Base-by-base conservation (phyloP, 495 filamentous ascomycete genomes). In the Podospora comata region DNA sequence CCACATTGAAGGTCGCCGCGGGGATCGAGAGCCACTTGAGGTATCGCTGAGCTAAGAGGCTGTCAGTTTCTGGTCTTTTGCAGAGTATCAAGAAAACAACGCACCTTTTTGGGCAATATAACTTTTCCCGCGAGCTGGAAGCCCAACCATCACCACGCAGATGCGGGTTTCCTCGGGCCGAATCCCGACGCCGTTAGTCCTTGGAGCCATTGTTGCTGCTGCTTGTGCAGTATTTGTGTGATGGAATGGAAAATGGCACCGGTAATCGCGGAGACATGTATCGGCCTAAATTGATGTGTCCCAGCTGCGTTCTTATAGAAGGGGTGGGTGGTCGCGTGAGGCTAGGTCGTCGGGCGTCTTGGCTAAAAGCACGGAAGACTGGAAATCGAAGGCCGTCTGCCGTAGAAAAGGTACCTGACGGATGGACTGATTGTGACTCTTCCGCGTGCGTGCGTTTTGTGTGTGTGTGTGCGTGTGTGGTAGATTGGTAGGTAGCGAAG, bases 111-210 rank as follows among this genome's bases (percentile, higher is more conserved):
- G 92, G 48, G 95, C 94, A 74, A 99, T 98, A 73, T 97, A 89
- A 79, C 91, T 95, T 85, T 99, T 99, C 74, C 95, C 95, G 64
- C 95, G 85, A 66, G 95, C 95, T 55, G 95, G 95, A 68, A 99
- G 83, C 56, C 95, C 95, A 60, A 99, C 95, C 95, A 99, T 97
- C 65, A 98, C 91, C n/a, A 99, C 94, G 74, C 93, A 97, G 78
- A 99, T 96, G 75, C 90, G 91, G 34, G 91, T 93, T 73, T 97
- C 92, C 81, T 97, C 95, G 69, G 91, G 91, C 91, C 96, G 88
- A 69, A 84, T 76, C 44, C 78, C 82, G 70, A 81, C 72, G 67
- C 81, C 80, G 64, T 83, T 84, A 77, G 76, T 79, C 67, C 70
- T 78, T 64, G 79, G 80, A 70, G 79, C 75, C 82, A 84, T 84